Evolutionary conservation across 2,329 filamentous ascomycete genomes (phyloP), one percentile per base, ranked within the genome.

Genomic region (Lachnellula cervina): DNA sequence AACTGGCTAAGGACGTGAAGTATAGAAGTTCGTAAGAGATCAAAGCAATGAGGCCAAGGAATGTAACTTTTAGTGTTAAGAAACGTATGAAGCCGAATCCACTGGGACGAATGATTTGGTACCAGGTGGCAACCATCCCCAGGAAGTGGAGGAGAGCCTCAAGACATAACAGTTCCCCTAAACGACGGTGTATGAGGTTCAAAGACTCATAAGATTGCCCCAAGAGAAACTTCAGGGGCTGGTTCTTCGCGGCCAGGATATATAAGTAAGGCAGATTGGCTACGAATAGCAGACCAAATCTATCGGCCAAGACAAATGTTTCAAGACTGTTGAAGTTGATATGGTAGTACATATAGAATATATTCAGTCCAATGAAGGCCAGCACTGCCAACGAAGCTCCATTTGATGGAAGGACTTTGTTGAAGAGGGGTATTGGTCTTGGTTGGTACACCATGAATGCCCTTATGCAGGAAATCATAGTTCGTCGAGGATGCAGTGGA

Each of bases 161-260:
- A n/a, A 84, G 69, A 65, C 82, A 86, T 69, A 86, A 75, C 28
- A 81, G 67, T 66, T 86, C 83, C 23, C 84, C 83, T 1, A 86
- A 74, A 4, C 83, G 76, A 37, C 84, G 80, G 66, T 88, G 84
- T 54, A 87, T 78, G 46, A 87, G 79, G 65, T 87, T 86, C 43
- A 87, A 72, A 5, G 80, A 77, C 68, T 87, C 84, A 64, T 88
- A 88, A 0, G 83, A 86, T 59, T 79, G 78, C 4, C 84, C 83
- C 0, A 83, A 86, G 17, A 88, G 71, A 2, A 75, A 62, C 56
- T 80, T 80, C 35, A 87, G 65, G 0, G 84, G 84, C 59, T 86
- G 83, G 57, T 83, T 87, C 68, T 88, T 88, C 34, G 85, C 84
- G 2, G 81, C 78, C 3, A 88, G 73, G 4, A 87, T 72, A 66